Conservation (phyloP, 2,329 filamentous ascomycete species). For the Ceratocystis lukuohia region DNA sequence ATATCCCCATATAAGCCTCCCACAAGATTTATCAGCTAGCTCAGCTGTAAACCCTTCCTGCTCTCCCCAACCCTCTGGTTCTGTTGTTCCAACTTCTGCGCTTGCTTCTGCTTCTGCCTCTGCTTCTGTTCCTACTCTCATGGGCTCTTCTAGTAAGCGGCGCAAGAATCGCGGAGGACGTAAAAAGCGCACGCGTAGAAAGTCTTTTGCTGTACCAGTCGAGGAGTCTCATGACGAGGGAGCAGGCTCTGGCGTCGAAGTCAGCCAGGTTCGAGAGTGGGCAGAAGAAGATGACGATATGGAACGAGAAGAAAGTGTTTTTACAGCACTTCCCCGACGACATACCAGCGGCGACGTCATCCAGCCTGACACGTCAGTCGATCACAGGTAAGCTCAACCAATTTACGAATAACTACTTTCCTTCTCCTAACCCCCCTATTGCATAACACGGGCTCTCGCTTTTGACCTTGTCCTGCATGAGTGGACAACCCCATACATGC, state of each 20-base stretch:
- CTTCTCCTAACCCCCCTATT: no score
- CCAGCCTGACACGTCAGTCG: constrained; percentile 2
- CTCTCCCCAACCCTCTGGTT: neutral
- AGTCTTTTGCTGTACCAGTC: constrained; percentile 60
- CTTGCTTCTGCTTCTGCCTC: neutral
- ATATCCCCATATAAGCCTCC: neutral
- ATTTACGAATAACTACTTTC: no score
- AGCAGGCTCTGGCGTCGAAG: constrained; percentile 22
- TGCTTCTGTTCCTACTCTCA: constrained; percentile 14
- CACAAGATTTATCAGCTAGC: neutral
- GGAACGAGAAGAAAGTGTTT: constrained; percentile 16
- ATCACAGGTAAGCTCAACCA: neutral
- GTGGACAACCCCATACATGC: neutral
- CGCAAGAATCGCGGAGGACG: constrained; percentile 58
- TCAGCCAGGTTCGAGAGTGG: constrained; percentile 13
- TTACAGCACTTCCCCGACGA: constrained; percentile 17
- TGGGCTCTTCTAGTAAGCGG: constrained; percentile 38
- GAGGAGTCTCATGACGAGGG: constrained; percentile 36
- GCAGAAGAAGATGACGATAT: constrained; percentile 15
- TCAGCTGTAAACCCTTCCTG: neutral
- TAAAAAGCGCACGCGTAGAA: constrained; percentile 61
- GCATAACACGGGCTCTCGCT: neutral
- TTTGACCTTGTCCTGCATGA: neutral
- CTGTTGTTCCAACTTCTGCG: neutral
- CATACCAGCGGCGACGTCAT: constrained; percentile 5